Evolutionary conservation across 2,329 filamentous ascomycete genomes (phyloP).

Genomic region (Clarireedia paspali): DNA sequence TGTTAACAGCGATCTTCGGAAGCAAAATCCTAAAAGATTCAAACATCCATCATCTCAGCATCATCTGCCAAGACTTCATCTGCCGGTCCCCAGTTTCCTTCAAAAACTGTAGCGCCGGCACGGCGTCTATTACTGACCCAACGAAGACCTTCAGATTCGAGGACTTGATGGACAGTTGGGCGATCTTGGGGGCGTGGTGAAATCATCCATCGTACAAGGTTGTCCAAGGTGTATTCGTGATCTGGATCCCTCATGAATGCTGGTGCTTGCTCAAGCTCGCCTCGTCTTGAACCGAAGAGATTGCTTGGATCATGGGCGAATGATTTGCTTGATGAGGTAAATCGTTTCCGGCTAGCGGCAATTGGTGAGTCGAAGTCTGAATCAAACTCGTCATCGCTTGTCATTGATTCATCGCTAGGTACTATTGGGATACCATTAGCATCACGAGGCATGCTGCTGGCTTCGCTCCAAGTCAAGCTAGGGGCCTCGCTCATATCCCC

Average conservation of each 20-base stretch:
- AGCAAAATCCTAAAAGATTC: slow-evolving; percentile 15
- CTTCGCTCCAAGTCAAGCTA: slow-evolving; percentile 73
- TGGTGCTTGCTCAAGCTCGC: slow-evolving; percentile 61
- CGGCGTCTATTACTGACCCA: slow-evolving; percentile 75
- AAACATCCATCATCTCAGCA: slow-evolving; percentile 32
- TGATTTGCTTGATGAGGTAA: slow-evolving; percentile 24
- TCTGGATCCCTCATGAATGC: slow-evolving; percentile 77
- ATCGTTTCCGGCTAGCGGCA: slow-evolving; percentile 24
- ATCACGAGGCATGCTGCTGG: slow-evolving; percentile 65
- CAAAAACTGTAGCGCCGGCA: slow-evolving; percentile 88
- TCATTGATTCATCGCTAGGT: slow-evolving; percentile 26
- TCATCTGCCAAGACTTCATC: slow-evolving; percentile 36
- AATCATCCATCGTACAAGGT: slow-evolving; percentile 83
- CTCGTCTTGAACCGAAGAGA: slow-evolving; percentile 33
- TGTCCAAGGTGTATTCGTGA: slow-evolving; percentile 71
- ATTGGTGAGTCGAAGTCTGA: slow-evolving; percentile 32
- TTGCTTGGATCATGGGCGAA: slow-evolving; percentile 29
- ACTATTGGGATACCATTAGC: slow-evolving; percentile 60
- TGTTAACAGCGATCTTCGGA: slow-evolving; percentile 11
- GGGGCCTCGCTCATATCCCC: slow-evolving; percentile 87
- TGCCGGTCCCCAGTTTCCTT: slow-evolving; percentile 91
- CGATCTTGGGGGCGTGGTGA: slow-evolving; percentile 64
- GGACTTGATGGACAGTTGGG: slow-evolving; percentile 66
- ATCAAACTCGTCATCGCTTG: slow-evolving; percentile 34
- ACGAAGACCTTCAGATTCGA: slow-evolving; percentile 63